Evolutionary conservation across 768 basidiomycete genomes (phyloP), one percentile per base, ranked within the genome.

Genomic region (Pulveroboletus sp.): DNA sequence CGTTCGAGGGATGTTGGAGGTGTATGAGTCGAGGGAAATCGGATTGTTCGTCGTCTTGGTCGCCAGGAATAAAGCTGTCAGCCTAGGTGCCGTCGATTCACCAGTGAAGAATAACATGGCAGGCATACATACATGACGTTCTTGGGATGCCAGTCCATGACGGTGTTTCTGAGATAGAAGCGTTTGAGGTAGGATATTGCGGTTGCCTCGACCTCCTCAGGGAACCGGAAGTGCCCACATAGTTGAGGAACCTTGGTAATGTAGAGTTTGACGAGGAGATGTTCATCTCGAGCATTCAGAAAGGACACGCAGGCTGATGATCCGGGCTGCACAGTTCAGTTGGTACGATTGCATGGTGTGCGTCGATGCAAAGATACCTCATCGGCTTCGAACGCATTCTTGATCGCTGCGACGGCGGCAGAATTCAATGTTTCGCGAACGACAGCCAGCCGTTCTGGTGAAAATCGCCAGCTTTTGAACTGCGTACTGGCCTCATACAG

Each of bases 81-180:
- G 76, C 94, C 95, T 99, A 58, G 10, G 44, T 43, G 26, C 14
- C 36, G 50, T 24, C 10, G 39, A 10, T 14, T 41, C 30, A 28
- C 54, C 36, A 49, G 39, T 27, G 24, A 40, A 13, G 30, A 13
- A 39, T 8, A 21, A 31, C 45, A 21, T 30, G 31, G 45, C 32
- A 46, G 28, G 35, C n/a, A 11, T 8, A 69, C 85, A 43, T 62
- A 96, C 96, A 99, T 99, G 61, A 99, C 91, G 62, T 91, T 93
- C 71, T 94, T 95, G 0, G 96, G 96, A 72, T 98, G 96, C 86
- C 92, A 97, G 65, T 98, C 96, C 93, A 98, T 97, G 46, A 93
- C 92, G 2, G 94, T 98, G 63, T 98, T 98, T 71, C 88, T 88
- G 48, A 98, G 78, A 65, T 98, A 99, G 69, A 99, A 99, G 5